These are phyloP conservation scores for Miscanthus lutarioriparius DNA, from an alignment of 176 grass and related monocot genomes.

Conservation along the genomic window DNA sequence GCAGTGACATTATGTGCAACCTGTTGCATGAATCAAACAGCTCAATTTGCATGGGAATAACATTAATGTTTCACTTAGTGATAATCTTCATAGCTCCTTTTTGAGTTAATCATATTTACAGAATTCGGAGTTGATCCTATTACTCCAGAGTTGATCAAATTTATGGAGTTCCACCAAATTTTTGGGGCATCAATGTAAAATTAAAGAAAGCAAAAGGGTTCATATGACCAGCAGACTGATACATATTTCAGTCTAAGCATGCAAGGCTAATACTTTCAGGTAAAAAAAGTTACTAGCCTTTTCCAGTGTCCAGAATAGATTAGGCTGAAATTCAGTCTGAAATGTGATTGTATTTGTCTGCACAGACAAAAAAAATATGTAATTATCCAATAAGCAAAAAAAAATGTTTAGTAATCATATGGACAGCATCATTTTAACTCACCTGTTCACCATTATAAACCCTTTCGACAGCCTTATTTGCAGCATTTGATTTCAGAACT, in stretches of 20 bases:
- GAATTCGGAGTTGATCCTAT: not conserved
- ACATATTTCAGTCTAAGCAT: not conserved
- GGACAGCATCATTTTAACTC: conserved; percentile 7
- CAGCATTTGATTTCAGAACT: conserved; percentile 54
- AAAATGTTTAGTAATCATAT: not conserved
- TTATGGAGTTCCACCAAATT: not conserved
- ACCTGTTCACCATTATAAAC: conserved; percentile 68
- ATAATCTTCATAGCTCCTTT: not conserved
- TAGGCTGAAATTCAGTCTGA: conserved; percentile 73
- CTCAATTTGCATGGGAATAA: conserved; percentile 5
- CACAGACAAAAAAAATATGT: conserved; percentile 20
- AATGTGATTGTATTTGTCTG: conserved; percentile 55
- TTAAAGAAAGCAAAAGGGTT: not conserved
- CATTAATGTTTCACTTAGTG: not conserved
- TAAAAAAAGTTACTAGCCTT: conserved; percentile 47
- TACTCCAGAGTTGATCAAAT: not conserved
- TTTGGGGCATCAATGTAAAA: not conserved
- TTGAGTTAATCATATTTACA: not conserved
- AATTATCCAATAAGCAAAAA: conserved; percentile 14
- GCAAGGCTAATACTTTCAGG: conserved; percentile 12
- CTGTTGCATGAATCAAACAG: conserved; percentile 45
- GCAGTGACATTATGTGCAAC: conserved; percentile 61
- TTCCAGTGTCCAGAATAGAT: conserved; percentile 71
- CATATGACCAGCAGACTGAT: not conserved
- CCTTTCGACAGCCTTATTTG: conserved; percentile 52